A percentile compares a stretch with the other conserved stretches of the same genome.
Evolutionary conservation across 768 basidiomycete species (phyloP).

Genomic region (Ramaria rubella): DNA sequence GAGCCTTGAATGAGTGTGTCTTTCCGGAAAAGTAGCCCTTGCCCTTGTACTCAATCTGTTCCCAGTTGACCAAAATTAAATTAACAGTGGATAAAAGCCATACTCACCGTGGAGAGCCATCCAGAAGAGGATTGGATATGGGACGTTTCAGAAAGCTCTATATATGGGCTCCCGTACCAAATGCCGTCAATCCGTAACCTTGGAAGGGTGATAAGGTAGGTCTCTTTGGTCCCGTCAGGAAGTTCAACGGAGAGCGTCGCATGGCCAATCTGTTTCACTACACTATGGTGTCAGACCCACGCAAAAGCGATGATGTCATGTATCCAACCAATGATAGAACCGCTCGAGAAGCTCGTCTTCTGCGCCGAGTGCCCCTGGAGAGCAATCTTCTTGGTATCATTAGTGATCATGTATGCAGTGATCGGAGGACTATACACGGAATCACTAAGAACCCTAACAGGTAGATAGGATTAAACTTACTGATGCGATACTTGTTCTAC

Average conservation of each 20-base stretch:
- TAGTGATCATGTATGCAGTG: constrained; percentile 83
- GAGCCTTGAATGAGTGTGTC: constrained; percentile 88
- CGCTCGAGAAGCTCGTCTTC: constrained; percentile 86
- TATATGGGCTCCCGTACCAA: constrained; percentile 79
- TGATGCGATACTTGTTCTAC: constrained; percentile 98
- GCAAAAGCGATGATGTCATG: constrained; percentile 23
- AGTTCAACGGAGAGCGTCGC: constrained; percentile 70
- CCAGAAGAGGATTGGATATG: constrained; percentile 69
- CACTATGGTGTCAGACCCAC: not conserved
- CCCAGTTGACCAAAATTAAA: constrained; percentile 26
- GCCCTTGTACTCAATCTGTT: constrained; percentile 88
- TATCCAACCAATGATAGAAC: constrained; percentile 34
- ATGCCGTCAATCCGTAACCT: constrained; percentile 89
- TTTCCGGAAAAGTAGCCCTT: constrained; percentile 94
- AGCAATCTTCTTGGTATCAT: constrained; percentile 64
- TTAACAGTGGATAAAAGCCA: not conserved
- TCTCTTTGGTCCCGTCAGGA: constrained; percentile 49
- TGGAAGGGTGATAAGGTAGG: constrained; percentile 89
- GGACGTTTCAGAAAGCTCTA: constrained; percentile 79
- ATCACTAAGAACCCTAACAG: not conserved
- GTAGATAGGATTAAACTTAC: constrained; percentile 28
- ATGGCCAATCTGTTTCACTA: constrained; percentile 94
- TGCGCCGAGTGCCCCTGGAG: constrained; percentile 89
- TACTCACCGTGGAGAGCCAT: constrained; percentile 44
- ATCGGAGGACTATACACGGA: constrained; percentile 47